phyloP scores from a whole-genome alignment of 1,284 basidiomycete genomes.

The Ganoderma resinaceum region DNA sequence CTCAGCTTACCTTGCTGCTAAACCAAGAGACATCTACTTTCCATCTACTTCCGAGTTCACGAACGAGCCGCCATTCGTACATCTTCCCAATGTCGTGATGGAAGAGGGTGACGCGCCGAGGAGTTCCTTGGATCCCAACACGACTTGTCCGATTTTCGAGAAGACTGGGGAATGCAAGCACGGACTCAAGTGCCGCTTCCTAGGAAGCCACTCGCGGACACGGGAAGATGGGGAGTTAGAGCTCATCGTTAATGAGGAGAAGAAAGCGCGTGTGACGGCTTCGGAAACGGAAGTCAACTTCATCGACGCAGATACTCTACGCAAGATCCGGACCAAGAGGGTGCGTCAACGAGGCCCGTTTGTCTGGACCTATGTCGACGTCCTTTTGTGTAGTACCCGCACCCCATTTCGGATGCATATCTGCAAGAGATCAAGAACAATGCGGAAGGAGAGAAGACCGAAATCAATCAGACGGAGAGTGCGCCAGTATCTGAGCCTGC shows the following conservation, averaged over 20 bases:
- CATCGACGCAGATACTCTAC: slow-evolving; percentile 61
- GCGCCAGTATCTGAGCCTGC: not conserved
- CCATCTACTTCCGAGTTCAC: slow-evolving; percentile 51
- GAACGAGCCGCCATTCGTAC: slow-evolving; percentile 59
- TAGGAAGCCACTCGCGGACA: slow-evolving; percentile 74
- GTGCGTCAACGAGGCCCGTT: slow-evolving; percentile 46
- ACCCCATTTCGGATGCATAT: slow-evolving; percentile 74
- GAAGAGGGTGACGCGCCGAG: slow-evolving; percentile 43
- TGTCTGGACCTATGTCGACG: slow-evolving; percentile 7
- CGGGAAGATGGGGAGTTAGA: slow-evolving; percentile 51
- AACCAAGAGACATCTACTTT: slow-evolving; percentile 77
- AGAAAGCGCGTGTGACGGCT: slow-evolving; percentile 55
- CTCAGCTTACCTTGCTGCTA: slow-evolving; percentile 75
- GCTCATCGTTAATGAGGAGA: slow-evolving; percentile 63
- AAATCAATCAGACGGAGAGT: not conserved
- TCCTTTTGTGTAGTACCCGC: slow-evolving; percentile 59
- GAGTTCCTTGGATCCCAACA: slow-evolving; percentile 53
- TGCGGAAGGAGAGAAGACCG: slow-evolving; percentile 42
- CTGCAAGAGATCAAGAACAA: slow-evolving; percentile 61
- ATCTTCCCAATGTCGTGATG: slow-evolving; percentile 36
- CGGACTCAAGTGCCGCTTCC: slow-evolving; percentile 92
- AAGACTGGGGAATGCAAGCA: slow-evolving; percentile 84
- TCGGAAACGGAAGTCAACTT: slow-evolving; percentile 81
- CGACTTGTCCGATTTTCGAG: slow-evolving; percentile 76
- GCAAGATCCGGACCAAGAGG: slow-evolving; percentile 69